These are phyloP conservation scores for Schizosaccharomyces pombe DNA, from an alignment of 805 yeast genomes.

Conservation along the genomic window DNA sequence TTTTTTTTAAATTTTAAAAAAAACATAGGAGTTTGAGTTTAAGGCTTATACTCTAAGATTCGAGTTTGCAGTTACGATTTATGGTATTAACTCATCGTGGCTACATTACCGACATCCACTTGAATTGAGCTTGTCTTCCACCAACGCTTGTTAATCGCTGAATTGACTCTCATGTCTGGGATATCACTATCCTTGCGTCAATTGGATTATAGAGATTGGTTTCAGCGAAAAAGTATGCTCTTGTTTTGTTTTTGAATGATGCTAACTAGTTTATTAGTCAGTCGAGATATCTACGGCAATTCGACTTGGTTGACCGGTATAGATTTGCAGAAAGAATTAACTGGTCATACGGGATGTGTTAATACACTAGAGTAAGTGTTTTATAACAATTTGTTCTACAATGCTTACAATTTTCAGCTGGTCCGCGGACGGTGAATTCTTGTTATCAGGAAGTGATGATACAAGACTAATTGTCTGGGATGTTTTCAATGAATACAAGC, in stretches of 20 bases:
- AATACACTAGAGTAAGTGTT: constrained; percentile 6
- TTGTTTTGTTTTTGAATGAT: not conserved
- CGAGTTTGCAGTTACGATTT: too few species aligned
- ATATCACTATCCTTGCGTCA: not conserved
- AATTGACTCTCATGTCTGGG: not conserved
- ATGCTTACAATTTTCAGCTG: constrained; percentile 5
- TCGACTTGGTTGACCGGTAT: not conserved
- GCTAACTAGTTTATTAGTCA: not conserved
- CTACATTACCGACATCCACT: not conserved
- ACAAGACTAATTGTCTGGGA: constrained; percentile 9
- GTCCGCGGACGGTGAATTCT: constrained; percentile 9
- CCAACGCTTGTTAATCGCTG: not conserved
- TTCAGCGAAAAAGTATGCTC: not conserved
- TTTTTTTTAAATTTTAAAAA: too few species aligned
- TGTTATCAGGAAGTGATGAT: constrained; percentile 11
- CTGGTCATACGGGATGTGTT: constrained; percentile 9
- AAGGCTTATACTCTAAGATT: too few species aligned
- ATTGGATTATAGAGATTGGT: not conserved
- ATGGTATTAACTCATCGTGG: too few species aligned
- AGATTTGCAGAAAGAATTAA: not conserved
- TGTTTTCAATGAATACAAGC: constrained; percentile 8
- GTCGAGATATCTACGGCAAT: not conserved
- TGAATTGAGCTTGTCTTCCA: not conserved
- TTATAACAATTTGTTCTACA: not conserved
- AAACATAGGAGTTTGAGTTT: too few species aligned